A percentile compares a stretch with the other conserved stretches of the same genome.
Conservation (phyloP, 495 filamentous ascomycete genomes). For the Xylaria curta region DNA sequence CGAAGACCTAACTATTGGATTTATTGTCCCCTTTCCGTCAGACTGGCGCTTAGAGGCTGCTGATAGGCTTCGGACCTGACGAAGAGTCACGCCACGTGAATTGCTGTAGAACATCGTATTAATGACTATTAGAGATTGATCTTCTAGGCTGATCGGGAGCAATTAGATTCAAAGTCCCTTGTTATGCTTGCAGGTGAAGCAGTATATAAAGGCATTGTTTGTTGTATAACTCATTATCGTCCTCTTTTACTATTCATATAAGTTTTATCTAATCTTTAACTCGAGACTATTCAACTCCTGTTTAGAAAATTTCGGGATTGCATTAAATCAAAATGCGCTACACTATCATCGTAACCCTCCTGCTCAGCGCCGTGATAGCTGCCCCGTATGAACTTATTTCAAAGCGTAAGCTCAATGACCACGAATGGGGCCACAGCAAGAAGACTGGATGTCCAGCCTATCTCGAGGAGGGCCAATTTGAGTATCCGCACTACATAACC, state of each 20-base stretch:
- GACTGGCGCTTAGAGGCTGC: not conserved
- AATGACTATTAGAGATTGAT: not conserved
- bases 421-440: slow-evolving; percentile 32
- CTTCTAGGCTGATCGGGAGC: not conserved
- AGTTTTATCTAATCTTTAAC: not conserved
- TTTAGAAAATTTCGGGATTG: not conserved
- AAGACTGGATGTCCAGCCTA: slow-evolving; percentile 34
- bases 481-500: slow-evolving; percentile 35
- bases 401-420: slow-evolving; percentile 32
- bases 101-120: not conserved
- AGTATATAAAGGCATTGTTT: not conserved
- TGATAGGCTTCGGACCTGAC: slow-evolving; percentile 18
- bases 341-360: slow-evolving; percentile 6
- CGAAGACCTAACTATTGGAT: slow-evolving; percentile 1
- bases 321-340: slow-evolving; percentile 24
- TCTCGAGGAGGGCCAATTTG: slow-evolving; percentile 33
- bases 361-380: slow-evolving; percentile 26
- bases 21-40: not conserved
- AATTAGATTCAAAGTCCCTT: not conserved
- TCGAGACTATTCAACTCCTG: not conserved
- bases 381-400: slow-evolving; percentile 34
- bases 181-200: not conserved
- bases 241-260: not conserved
- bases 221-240: not conserved
- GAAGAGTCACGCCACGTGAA: slow-evolving; percentile 1